Base-by-base conservation (phyloP, 768 basidiomycete genomes). In the Hygrophorus russula region DNA sequence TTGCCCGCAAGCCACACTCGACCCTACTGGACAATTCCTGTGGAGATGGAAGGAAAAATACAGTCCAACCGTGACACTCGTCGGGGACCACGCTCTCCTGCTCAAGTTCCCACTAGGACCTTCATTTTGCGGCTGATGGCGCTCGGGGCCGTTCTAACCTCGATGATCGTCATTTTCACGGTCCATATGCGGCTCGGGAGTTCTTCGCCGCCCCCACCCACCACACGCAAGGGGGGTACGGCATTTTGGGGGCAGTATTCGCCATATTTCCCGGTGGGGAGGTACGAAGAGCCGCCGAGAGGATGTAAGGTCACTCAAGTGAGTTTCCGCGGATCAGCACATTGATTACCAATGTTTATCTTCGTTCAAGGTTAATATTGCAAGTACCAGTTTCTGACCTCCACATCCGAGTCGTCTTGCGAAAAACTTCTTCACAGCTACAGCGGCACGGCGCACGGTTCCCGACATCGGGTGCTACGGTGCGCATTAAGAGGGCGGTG, bases 361-460 rank as follows among this genome's bases (percentile, higher is more conserved):
- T 12, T 52, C 10, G 17, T 8, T 48, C 8, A 45, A 82, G 78
- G 78, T 73, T 28, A 77, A 81, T 49, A 71, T 81, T 35, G 80
- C 80, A 54, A 48, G 77, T 59, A 28, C 9, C 29, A 34, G 19
- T n/a, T 17, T 34, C 46, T 27, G 11, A 14, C 36, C 32, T 36
- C 24, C 20, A 18, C 38, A n/a, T n/a, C n/a, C n/a, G n/a, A n/a
- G n/a, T n/a, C n/a, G n/a, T 46, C 1, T 27, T 14, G 17, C 27
- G 39, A 34, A 44, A 6, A 46, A 12, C 20, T n/a, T 36, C 12
- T 24, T 3, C 7, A 24, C 39, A 89, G 86, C 63, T 92, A 7
- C 81, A 89, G 60, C 69, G 88, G 9, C 88, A 92, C 53, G 87
- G 86, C 2, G 76, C 84, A 1, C 75, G 88, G 27, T 89, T 69